phyloP scores from a whole-genome alignment of 495 filamentous ascomycete genomes.

The Aspergillus indologenus region DNA sequence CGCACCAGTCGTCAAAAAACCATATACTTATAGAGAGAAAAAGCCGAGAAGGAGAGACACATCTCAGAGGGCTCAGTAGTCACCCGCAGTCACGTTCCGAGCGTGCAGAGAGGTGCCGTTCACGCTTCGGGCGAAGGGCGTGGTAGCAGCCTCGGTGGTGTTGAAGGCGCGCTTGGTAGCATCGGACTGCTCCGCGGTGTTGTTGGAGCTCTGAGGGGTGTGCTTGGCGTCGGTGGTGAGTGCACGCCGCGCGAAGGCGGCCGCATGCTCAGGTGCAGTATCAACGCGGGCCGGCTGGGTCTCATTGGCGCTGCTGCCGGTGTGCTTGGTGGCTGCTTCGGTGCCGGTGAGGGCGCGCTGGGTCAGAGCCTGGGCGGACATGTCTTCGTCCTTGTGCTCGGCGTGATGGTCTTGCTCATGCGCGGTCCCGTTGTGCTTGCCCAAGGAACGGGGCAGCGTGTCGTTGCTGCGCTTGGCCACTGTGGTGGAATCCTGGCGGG shows the following conservation, averaged over 20 bases:
- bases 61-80: not conserved
- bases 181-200: no score
- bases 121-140: conserved; percentile 5
- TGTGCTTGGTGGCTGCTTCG: not conserved
- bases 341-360: no score
- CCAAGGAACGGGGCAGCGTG: not conserved
- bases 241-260: not conserved
- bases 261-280: not conserved
- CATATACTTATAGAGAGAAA: not conserved
- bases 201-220: not conserved
- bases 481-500: not conserved
- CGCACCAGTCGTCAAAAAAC: not conserved
- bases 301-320: not conserved
- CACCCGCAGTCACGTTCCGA: conserved; percentile 4
- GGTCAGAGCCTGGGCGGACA: not conserved
- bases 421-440: not conserved
- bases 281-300: not conserved
- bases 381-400: not conserved
- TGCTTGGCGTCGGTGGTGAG: not conserved
- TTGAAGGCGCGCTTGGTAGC: not conserved
- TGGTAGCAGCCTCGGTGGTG: conserved; percentile 1
- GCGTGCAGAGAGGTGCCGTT: conserved; percentile 12
- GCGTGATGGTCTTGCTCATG: not conserved
- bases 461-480: conserved; percentile 1
- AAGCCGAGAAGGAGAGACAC: not conserved